A percentile compares a stretch with the other conserved stretches of the same genome.
Evolutionary conservation across 176 grass and related monocot species (phyloP).

Genomic region (Alopecurus myosuroides): DNA sequence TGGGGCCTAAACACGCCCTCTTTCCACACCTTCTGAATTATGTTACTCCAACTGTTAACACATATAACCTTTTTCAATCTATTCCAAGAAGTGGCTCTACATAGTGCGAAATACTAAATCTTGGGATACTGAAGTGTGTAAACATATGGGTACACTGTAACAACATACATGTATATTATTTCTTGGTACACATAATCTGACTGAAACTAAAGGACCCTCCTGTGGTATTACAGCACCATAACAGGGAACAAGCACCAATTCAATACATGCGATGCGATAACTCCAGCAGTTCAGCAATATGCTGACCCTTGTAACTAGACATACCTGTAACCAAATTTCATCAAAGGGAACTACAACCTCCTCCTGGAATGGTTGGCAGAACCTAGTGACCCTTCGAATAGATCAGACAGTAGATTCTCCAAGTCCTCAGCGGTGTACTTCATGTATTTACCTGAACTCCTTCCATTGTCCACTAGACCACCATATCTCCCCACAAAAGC

Average conservation of each 20-base stretch:
- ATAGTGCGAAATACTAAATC: background rate
- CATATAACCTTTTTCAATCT: background rate
- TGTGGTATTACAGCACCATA: conserved; percentile 26
- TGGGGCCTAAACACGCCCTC: background rate
- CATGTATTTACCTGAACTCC: conserved; percentile 63
- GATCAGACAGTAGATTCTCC: conserved; percentile 73
- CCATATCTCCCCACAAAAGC: conserved; percentile 87
- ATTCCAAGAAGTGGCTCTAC: conserved; percentile 2
- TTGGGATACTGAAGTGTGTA: background rate
- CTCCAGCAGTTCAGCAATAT: conserved; percentile 22
- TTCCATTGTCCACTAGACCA: conserved; percentile 68
- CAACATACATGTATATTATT: conserved; percentile 35
- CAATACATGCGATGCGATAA: background rate
- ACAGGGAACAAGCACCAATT: conserved; percentile 18
- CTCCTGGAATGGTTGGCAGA: conserved; percentile 58
- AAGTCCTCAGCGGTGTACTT: conserved; percentile 88
- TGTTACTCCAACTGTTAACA: background rate
- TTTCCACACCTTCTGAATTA: background rate
- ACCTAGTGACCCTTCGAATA: conserved; percentile 77
- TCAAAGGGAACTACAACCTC: conserved; percentile 38
- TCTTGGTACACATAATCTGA: conserved; percentile 25
- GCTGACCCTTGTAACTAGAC: conserved; percentile 26
- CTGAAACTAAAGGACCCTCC: conserved; percentile 17
- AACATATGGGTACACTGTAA: conserved; percentile 18
- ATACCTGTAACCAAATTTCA: conserved; percentile 39